Evolutionary conservation across 202 grass and related monocot genomes (phyloP), one percentile per base, ranked within the genome.

Genomic region (Brachypodium distachyon): DNA sequence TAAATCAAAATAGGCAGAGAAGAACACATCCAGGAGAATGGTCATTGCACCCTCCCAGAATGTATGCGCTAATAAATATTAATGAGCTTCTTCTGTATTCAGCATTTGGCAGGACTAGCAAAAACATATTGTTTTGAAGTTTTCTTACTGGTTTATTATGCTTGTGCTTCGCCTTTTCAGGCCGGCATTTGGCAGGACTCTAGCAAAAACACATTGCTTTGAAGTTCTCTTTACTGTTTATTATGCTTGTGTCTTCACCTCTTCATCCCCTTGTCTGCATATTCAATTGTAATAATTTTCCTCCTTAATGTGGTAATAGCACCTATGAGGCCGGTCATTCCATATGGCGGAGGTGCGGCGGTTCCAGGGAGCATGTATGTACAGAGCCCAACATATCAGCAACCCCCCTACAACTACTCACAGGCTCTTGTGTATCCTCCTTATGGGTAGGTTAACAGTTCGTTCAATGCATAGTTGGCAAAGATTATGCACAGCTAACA

Each of bases 381-480:
- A 73, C 86, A 85, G 83, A 89, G 86, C 76, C 84, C 90, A 76
- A 77, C 83, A 65, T 89, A 86, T 89, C 86, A 89, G 76, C 90
- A 92, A 77, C 16, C 81, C 70, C 86, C 86, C 69, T 89, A 84
- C 86, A 86, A 83, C 80, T 89, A 86, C 76, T 83, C 84, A 54
- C 90, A 92, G 73, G 78, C 79, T 61, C 27, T 84, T 84, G 81
- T 88, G 62, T 92, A 92, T 81, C 80, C 80, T 68, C 63, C 86
- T 41, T 86, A 84, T 86, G 90, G 86, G 90, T 92, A 89, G 77
- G 86, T 92, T 80, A 83, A 81, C 76, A 65, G 34, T 73, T 73
- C 29, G 78, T 83, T 77, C 47, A 18, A 81, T 77, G 54, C 59
- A 77, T 80, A 44, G 46, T 75, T 87, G 48, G 73, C 70, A 87